Conservation (phyloP, 2,329 filamentous ascomycete genomes). For the Ceratocystis harringtonii region DNA sequence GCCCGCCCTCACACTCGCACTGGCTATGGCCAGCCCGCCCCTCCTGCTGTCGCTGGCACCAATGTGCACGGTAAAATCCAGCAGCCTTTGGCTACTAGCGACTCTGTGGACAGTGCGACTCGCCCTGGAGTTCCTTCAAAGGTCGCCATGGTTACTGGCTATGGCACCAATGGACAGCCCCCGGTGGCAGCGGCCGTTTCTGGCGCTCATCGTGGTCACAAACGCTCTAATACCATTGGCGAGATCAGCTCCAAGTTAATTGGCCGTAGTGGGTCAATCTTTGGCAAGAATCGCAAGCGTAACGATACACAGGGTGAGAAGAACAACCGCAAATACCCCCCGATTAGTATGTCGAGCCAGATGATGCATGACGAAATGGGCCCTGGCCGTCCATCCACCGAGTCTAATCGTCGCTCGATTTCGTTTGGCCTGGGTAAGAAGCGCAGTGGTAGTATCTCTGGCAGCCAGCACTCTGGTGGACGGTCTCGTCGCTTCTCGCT, state of each 20-base stretch:
- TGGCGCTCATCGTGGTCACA: slow-evolving; percentile 37
- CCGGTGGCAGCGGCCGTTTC: slow-evolving; percentile 19
- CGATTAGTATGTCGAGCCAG: slow-evolving; percentile 69
- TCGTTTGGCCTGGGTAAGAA: slow-evolving; percentile 56
- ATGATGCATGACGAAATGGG: slow-evolving; percentile 33
- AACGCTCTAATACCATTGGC: slow-evolving; percentile 60
- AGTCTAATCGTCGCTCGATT: slow-evolving; percentile 57
- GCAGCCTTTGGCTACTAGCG: slow-evolving; percentile 42
- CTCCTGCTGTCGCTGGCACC: slow-evolving; percentile 72
- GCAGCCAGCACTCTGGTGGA: slow-evolving; percentile 41
- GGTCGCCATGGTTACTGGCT: slow-evolving; percentile 42
- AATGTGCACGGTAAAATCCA: slow-evolving; percentile 83
- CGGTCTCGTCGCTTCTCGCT: slow-evolving; percentile 56
- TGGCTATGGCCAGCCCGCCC: slow-evolving; percentile 78
- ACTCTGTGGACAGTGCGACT: slow-evolving; percentile 55
- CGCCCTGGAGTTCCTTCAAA: slow-evolving; percentile 46
- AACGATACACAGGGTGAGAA: slow-evolving; percentile 26
- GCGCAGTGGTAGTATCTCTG: slow-evolving; percentile 48
- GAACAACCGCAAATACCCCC: slow-evolving; percentile 61
- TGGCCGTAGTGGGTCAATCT: slow-evolving; percentile 67
- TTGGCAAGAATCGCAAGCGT: slow-evolving; percentile 42
- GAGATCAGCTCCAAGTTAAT: slow-evolving; percentile 74
- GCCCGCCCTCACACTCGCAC: slow-evolving; percentile 65
- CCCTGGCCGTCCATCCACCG: slow-evolving; percentile 46
- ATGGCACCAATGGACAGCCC: slow-evolving; percentile 39